Base-by-base conservation (phyloP, 352 stramenopile species). In the Phytophthora fragariae region DNA sequence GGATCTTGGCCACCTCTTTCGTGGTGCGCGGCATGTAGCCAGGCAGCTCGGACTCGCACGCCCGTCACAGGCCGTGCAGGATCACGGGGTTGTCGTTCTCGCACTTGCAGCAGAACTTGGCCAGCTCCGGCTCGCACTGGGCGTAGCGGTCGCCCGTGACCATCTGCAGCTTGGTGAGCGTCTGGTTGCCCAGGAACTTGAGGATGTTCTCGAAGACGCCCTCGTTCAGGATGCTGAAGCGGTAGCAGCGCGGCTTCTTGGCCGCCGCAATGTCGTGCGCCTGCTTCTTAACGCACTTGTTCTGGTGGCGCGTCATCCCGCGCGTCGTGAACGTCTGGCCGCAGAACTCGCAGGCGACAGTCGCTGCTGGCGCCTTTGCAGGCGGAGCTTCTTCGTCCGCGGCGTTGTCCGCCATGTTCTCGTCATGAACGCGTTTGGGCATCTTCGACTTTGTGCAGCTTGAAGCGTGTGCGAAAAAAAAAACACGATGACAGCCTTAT, bases 1-100 rank as follows among this genome's bases (percentile, higher is more conserved):
- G 53, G 35, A 10, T 46, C 24, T 46, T 71, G 6, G 72, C 72
- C 21, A 69, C 44, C 1, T 62, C 60, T 41, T 63, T 71, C 29
- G 62, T 75, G 27, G 72, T 65, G 21, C 62, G 54, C 19, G 70
- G 47, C 65, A 66, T 68, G 41, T 70, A 77, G 15, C 12, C 55
- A 2, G 60, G 29, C 24, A 33, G 14, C 24, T 72, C 15, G 8
- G 46, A 54, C 31, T 68, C 67, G 50, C 72, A 79, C 24, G 35
- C 17, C 5, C 29, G 39, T 29, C 72, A 79, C 4, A 75, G 39
- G 0, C 57, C 66, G 17, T 63, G 2, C 2, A 60, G 12, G 12
- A 70, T 71, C 6, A 60, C 62, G 9, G 70, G 74, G 49, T 66
- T 77, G 59, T 81, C 74, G 49, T 79, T 68, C 53, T 81, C 74